A percentile compares a stretch with the other conserved stretches of the same genome.
Conservation (phyloP, 179 eudicot species). For the Dionaea muscipula region DNA sequence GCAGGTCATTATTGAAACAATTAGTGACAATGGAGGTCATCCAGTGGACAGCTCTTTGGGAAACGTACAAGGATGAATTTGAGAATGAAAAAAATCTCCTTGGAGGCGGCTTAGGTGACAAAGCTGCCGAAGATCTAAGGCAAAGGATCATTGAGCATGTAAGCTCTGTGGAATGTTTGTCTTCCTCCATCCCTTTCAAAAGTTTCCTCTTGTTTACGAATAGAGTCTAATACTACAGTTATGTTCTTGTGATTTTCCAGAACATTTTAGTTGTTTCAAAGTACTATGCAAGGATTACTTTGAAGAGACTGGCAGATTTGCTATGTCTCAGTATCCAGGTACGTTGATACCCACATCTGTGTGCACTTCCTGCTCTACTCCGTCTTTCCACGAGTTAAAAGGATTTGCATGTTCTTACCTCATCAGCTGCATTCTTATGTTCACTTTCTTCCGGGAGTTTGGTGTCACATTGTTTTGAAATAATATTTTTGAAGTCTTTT, state of each 20-base stretch:
- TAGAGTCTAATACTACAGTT: background rate
- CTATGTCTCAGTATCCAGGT: constrained; percentile 74
- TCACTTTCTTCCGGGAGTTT: no score
- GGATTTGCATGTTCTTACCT: no score
- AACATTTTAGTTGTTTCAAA: constrained; percentile 86
- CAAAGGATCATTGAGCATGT: constrained; percentile 95
- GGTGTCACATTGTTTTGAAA: no score
- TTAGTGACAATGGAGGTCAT: constrained; percentile 92
- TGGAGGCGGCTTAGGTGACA: constrained; percentile 79
- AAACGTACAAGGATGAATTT: constrained; percentile 66
- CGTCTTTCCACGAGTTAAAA: no score
- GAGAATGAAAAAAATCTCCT: constrained; percentile 69
- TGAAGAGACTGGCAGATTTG: constrained; percentile 77
- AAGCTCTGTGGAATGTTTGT: constrained; percentile 13
- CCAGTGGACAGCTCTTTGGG: constrained; percentile 84
- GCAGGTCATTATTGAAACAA: constrained; percentile 68
- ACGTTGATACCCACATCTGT: constrained; percentile 1
- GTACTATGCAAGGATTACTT: constrained; percentile 73
- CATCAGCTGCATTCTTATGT: no score
- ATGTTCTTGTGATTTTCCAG: constrained; percentile 27
- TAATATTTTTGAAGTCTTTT: no score
- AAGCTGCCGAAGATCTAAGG: constrained; percentile 82
- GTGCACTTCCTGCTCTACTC: background rate
- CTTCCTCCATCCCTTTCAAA: background rate
- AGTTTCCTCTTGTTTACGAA: background rate